phyloP scores from a whole-genome alignment of 2,329 filamentous ascomycete species.

The Didymella glomerata region DNA sequence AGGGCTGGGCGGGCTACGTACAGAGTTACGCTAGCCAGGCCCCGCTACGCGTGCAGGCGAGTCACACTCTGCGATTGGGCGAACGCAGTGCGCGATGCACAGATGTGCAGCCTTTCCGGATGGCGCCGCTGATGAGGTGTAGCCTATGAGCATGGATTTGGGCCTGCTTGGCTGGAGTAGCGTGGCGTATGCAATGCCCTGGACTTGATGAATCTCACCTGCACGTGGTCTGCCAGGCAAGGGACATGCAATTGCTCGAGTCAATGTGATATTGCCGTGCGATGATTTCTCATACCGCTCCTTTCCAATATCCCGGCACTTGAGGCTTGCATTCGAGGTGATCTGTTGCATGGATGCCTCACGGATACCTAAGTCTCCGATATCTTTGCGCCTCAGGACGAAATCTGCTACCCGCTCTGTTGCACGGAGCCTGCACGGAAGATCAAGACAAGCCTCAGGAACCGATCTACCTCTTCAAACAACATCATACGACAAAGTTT shows the following conservation, averaged over 20 bases:
- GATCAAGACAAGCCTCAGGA: slow-evolving; percentile 21
- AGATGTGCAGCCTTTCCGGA: slow-evolving; percentile 30
- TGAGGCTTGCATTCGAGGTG: slow-evolving; percentile 11
- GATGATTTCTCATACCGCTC: slow-evolving; percentile 23
- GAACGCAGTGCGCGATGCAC: slow-evolving; percentile 34
- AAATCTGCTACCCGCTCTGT: slow-evolving; percentile 19
- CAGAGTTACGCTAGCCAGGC: slow-evolving; percentile 5
- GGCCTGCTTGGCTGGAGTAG: slow-evolving; percentile 26
- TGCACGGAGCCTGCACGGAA: slow-evolving; percentile 18
- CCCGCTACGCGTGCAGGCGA: slow-evolving; percentile 12
- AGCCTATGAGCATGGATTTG: slow-evolving; percentile 29
- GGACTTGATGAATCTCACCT: slow-evolving; percentile 16
- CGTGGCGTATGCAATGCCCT: slow-evolving; percentile 21
- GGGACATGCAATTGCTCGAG: slow-evolving; percentile 19
- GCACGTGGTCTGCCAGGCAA: slow-evolving; percentile 33
- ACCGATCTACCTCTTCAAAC: slow-evolving; percentile 39
- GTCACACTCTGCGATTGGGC: slow-evolving; percentile 27
- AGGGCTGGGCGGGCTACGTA: slow-evolving; percentile 21
- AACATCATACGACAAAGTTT: slow-evolving; percentile 51
- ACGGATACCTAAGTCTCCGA: slow-evolving; percentile 49
- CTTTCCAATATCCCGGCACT: slow-evolving; percentile 13
- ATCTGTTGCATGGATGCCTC: slow-evolving; percentile 28
- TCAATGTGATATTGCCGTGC: slow-evolving; percentile 6
- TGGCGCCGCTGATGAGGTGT: slow-evolving; percentile 22
- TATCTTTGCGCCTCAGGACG: slow-evolving; percentile 38